Conservation (phyloP, 108 stramenopile genomes). For the Cyclotella kingstonii region DNA sequence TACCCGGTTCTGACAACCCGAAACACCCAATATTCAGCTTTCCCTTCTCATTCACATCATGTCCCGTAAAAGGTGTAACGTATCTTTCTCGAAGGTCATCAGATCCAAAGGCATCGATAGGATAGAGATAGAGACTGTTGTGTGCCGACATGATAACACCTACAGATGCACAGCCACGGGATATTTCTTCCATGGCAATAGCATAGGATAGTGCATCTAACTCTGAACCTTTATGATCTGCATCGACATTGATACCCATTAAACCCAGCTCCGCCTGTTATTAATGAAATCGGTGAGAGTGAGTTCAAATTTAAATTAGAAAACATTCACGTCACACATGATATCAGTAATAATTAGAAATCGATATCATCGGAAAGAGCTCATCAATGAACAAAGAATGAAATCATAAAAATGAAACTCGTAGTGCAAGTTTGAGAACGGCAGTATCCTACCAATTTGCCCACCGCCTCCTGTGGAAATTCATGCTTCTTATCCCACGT, state of each 20-base stretch:
- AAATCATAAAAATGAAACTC: no score
- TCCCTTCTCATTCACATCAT: conserved; percentile 43
- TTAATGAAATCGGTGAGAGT: no score
- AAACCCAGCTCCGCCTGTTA: conserved; percentile 87
- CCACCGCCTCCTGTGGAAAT: conserved; percentile 70
- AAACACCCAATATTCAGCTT: conserved; percentile 79
- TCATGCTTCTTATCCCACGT: conserved; percentile 85
- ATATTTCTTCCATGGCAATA: conserved; percentile 98
- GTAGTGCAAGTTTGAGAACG: no score
- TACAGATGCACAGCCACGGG: conserved; percentile 92
- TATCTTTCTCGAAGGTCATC: conserved; percentile 82
- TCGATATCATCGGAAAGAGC: neutral
- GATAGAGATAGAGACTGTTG: conserved; percentile 93
- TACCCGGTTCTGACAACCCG: conserved; percentile 89
- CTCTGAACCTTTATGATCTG: conserved; percentile 81
- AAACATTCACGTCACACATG: neutral
- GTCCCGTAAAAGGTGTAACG: conserved; percentile 65
- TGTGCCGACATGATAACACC: conserved; percentile 97
- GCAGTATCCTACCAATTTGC: conserved; percentile 45
- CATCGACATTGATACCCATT: conserved; percentile 91
- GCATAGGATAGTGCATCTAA: conserved; percentile 96
- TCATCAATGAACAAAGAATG: neutral
- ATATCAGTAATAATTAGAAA: no score
- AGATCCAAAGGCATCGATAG: conserved; percentile 90
- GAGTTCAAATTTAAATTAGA: conserved; percentile 19